phyloP scores from a whole-genome alignment of 1,284 basidiomycete genomes.

The Thecaphora frezii region DNA sequence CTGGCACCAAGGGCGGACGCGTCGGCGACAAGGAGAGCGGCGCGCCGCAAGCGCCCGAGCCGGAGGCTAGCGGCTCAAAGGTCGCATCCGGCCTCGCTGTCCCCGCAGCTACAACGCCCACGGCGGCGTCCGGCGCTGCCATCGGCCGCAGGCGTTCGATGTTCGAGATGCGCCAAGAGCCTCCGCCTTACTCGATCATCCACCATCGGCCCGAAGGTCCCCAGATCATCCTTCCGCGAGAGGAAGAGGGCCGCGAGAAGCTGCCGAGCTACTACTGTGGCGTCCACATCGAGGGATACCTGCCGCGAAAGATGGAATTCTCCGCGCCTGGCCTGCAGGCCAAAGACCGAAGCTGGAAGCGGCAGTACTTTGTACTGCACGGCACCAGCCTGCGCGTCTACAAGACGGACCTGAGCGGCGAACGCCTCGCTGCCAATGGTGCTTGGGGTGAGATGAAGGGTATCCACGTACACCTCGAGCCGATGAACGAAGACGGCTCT shows the following conservation, averaged over 20 bases:
- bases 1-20: slow-evolving; percentile 2
- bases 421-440: slow-evolving; percentile 55
- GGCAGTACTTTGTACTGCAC: slow-evolving; percentile 84
- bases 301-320: slow-evolving; percentile 96
- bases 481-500: slow-evolving; percentile 46
- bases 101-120: background rate
- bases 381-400: slow-evolving; percentile 87
- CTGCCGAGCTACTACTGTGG: slow-evolving; percentile 81
- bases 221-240: slow-evolving; percentile 44
- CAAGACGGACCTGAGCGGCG: slow-evolving; percentile 63
- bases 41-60: too few relatives aligned
- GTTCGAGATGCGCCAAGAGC: slow-evolving; percentile 49
- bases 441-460: slow-evolving; percentile 58
- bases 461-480: slow-evolving; percentile 45
- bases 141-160: slow-evolving; percentile 47
- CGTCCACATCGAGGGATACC: slow-evolving; percentile 80
- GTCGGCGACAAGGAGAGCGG: too few relatives aligned
- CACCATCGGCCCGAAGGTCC: slow-evolving; percentile 48
- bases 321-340: slow-evolving; percentile 79
- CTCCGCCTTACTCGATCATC: slow-evolving; percentile 51
- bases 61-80: background rate
- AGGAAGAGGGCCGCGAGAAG: slow-evolving; percentile 73
- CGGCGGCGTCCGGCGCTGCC: background rate
- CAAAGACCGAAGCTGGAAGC: slow-evolving; percentile 85
- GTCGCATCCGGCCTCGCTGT: slow-evolving; percentile 1